Percentiles rank a stretch among this genome's conserved stretches.
Conservation (phyloP, 2,329 filamentous ascomycete genomes). For the Neopestalotiopsis rosae region DNA sequence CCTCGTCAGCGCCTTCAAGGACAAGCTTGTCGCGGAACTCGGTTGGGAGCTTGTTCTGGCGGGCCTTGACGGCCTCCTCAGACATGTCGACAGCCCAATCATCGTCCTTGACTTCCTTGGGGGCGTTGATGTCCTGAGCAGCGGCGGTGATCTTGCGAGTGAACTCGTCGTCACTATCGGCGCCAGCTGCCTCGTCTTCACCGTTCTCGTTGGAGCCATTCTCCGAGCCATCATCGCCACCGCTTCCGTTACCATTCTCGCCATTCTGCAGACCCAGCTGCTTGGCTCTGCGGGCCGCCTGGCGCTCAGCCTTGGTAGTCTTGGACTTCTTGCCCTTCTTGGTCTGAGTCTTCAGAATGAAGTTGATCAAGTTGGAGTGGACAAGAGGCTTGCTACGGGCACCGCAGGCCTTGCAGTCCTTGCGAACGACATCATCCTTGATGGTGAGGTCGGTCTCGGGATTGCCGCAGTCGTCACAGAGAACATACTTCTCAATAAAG, state of each 20-base stretch:
- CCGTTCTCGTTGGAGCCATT: conserved; percentile 60
- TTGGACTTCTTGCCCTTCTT: conserved; percentile 91
- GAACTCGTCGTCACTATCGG: conserved; percentile 89
- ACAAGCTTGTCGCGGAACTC: conserved; percentile 94
- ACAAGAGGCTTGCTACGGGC: conserved; percentile 90
- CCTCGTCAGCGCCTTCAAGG: conserved; percentile 76
- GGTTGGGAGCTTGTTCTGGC: conserved; percentile 88
- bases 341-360: conserved; percentile 95
- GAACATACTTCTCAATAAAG: conserved; percentile 98
- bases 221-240: conserved; percentile 70
- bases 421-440: conserved; percentile 88
- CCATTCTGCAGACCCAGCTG: conserved; percentile 69
- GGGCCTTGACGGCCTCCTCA: conserved; percentile 91
- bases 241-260: conserved; percentile 57
- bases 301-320: conserved; percentile 89
- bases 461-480: conserved; percentile 99
- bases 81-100: conserved; percentile 98
- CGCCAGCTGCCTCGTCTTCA: conserved; percentile 64
- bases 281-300: conserved; percentile 90
- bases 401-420: conserved; percentile 99
- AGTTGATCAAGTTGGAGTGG: conserved; percentile 93
- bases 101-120: conserved; percentile 76
- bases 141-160: conserved; percentile 78
- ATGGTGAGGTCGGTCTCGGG: conserved; percentile 96
- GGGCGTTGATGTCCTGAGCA: conserved; percentile 53